These are phyloP conservation scores for Alternaria brassicicola DNA, from an alignment of 2,329 filamentous ascomycete genomes.

Conservation along the genomic window DNA sequence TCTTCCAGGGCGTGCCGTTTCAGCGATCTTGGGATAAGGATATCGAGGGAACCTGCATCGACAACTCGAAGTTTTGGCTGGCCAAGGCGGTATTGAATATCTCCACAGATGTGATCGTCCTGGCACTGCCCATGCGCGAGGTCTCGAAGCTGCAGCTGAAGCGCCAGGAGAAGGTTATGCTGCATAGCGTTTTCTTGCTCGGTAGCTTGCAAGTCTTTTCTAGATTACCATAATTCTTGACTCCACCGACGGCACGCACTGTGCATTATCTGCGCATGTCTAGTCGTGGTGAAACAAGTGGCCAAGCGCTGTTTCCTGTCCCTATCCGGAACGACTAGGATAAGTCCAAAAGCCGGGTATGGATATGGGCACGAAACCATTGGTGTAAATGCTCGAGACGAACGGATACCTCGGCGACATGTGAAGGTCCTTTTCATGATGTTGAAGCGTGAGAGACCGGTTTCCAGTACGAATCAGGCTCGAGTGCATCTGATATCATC, in stretches of 20 bases:
- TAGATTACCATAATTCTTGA: not conserved
- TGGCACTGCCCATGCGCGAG: constrained; percentile 10
- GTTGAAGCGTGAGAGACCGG: not conserved
- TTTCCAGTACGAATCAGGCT: not conserved
- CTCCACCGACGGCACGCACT: not conserved
- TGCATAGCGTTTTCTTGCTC: constrained; percentile 9
- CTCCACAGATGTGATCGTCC: constrained; percentile 10
- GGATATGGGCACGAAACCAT: not conserved
- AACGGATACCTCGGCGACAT: not conserved
- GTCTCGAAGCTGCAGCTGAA: constrained; percentile 7
- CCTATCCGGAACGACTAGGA: not conserved
- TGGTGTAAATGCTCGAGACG: not conserved
- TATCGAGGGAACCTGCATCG: constrained; percentile 11
- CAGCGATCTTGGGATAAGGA: constrained; percentile 11
- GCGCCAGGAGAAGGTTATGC: constrained; percentile 9
- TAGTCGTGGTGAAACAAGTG: constrained; percentile 10
- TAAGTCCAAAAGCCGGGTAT: not conserved
- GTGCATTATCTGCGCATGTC: constrained; percentile 13
- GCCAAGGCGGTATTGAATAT: constrained; percentile 15
- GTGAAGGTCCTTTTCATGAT: not conserved
- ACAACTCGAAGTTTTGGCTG: constrained; percentile 13
- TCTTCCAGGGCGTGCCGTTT: constrained; percentile 12
- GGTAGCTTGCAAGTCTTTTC: constrained; percentile 1
- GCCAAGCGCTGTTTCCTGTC: not conserved
- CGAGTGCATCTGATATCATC: not conserved